phyloP scores from a whole-genome alignment of 2,329 filamentous ascomycete genomes.

The Penicillium sp. region DNA sequence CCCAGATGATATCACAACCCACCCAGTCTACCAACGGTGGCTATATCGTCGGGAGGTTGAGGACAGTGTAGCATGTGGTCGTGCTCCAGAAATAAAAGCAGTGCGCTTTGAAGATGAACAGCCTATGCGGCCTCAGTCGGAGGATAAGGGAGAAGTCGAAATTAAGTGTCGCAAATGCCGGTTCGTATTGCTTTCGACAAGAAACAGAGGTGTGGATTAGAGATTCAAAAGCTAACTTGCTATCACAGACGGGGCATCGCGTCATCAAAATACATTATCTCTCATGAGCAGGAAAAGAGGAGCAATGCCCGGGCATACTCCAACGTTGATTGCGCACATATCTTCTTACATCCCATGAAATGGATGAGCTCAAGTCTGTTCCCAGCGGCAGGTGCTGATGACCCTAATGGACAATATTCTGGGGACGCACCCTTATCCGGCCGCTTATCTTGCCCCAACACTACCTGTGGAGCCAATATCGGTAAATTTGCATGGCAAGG shows the following conservation, averaged over 20 bases:
- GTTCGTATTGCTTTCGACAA: slow-evolving; percentile 40
- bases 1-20: slow-evolving; percentile 65
- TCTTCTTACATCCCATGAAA: slow-evolving; percentile 86
- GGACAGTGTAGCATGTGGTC: slow-evolving; percentile 68
- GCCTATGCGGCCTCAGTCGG: slow-evolving; percentile 13
- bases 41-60: slow-evolving; percentile 66
- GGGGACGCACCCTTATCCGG: slow-evolving; percentile 80
- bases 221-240: not conserved
- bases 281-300: slow-evolving; percentile 52
- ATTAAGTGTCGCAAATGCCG: slow-evolving; percentile 91
- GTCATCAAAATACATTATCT: slow-evolving; percentile 65
- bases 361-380: slow-evolving; percentile 89
- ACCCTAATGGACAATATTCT: slow-evolving; percentile 22
- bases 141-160: slow-evolving; percentile 45
- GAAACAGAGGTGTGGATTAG: not conserved
- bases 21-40: slow-evolving; percentile 80
- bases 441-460: slow-evolving; percentile 76
- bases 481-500: slow-evolving; percentile 97
- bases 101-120: slow-evolving; percentile 70
- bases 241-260: slow-evolving; percentile 57
- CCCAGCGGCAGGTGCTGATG: slow-evolving; percentile 23
- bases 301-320: slow-evolving; percentile 22
- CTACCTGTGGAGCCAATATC: slow-evolving; percentile 75
- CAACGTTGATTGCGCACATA: slow-evolving; percentile 67
- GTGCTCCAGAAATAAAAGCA: slow-evolving; percentile 71